Percentiles rank a stretch among this genome's conserved stretches.
Evolutionary conservation across 2,329 filamentous ascomycete species (phyloP).

Genomic region (Septoria linicola): DNA sequence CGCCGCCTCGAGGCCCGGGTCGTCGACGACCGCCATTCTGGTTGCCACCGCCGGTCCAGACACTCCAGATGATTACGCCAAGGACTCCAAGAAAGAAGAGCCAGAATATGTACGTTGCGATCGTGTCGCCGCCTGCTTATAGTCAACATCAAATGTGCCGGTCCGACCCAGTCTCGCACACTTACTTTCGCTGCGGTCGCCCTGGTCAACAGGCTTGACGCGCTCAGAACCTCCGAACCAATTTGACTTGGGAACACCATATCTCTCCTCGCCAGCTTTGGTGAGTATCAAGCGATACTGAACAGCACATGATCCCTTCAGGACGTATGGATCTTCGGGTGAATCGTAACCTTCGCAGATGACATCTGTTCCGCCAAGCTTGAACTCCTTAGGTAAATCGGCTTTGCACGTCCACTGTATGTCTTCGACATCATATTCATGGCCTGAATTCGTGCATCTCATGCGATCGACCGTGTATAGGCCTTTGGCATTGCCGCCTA

Average conservation of each 20-base stretch:
- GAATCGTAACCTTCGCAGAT: constrained; percentile 84
- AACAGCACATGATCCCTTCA: constrained; percentile 89
- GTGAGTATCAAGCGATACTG: constrained; percentile 83
- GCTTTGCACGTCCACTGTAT: constrained; percentile 90
- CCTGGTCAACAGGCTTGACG: background rate
- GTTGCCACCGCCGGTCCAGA: constrained; percentile 27
- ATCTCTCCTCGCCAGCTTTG: constrained; percentile 55
- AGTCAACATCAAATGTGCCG: background rate
- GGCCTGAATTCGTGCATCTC: constrained; percentile 85
- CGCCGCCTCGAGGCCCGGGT: constrained; percentile 32
- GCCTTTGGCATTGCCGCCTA: constrained; percentile 59
- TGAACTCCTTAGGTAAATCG: constrained; percentile 61
- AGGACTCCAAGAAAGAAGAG: constrained; percentile 29
- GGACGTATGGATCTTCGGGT: constrained; percentile 76
- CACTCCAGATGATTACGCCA: constrained; percentile 33
- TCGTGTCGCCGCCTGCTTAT: background rate
- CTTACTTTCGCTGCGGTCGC: constrained; percentile 2
- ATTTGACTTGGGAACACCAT: constrained; percentile 8
- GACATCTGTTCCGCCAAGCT: constrained; percentile 83
- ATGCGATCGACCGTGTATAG: constrained; percentile 76
- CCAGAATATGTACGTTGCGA: constrained; percentile 16
- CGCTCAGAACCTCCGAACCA: constrained; percentile 3
- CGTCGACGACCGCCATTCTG: constrained; percentile 16
- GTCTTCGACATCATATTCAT: constrained; percentile 74
- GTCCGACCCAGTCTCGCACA: background rate